Evolutionary conservation across 108 stramenopile species (phyloP), one percentile per base, ranked within the genome.

Genomic region (Nannochloropsis granulata): DNA sequence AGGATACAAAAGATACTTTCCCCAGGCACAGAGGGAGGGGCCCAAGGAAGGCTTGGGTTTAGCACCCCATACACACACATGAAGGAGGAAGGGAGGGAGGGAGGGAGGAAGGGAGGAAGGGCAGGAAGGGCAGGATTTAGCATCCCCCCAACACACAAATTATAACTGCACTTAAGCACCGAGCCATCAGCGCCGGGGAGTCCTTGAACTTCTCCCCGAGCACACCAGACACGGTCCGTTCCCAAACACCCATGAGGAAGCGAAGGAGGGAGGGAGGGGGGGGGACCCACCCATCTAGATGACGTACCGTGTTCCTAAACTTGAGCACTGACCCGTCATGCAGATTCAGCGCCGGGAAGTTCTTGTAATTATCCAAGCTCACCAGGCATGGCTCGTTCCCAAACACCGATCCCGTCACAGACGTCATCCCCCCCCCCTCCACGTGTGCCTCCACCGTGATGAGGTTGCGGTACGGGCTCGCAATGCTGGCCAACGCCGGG

Each of bases 361-460:
- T 86, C 43, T 26, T 82, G 87, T 90, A 86, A 16, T 85, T 24
- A 71, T 90, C 89, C 42, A 90, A 85, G 85, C 90, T 87, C 34
- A 90, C 90, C 34, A 90, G 79, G 85, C 90, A 85, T 25, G 89
- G 89, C 13, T 87, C 89, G 44, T 85, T 82, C 25, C 90, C 90
- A 82, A 90, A 90, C 34, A 90, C 89, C 25, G 89, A 87, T 13
- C 90, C 90, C 13, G 88, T 90, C 23, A 90, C 84, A 24, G 85
- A 79, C 45, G 44, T 84, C 25, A 25, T 86, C 83, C 83, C 82
- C 8, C 90, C 90, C 23, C 88, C 82, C 44, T 87, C 81, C 78
- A 82, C 83, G 9, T 43, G 82, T 34, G 88, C 83, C 23, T 84
- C 85, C 25, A 90, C 87, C 12, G 89, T 84, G 80, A 90, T 71